A percentile compares a stretch with the other conserved stretches of the same genome.
These are phyloP conservation scores for Cercospora brassicicola DNA, from an alignment of 2,329 filamentous ascomycete genomes.

Conservation along the genomic window DNA sequence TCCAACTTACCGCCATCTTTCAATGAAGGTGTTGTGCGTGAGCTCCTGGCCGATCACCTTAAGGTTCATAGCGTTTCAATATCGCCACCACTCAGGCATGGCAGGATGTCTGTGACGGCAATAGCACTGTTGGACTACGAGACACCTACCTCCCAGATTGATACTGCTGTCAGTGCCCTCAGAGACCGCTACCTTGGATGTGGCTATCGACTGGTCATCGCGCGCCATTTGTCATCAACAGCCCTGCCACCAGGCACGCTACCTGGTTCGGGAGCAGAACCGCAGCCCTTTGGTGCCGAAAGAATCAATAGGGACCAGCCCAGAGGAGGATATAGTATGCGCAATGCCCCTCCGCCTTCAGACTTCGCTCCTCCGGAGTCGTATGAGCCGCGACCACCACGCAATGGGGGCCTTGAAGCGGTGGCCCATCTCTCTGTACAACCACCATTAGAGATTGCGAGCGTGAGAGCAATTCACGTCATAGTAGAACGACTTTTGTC, in stretches of 20 bases:
- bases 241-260: conserved; percentile 19
- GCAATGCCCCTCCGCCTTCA: conserved; percentile 50
- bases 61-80: conserved; percentile 33
- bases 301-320: conserved; percentile 26
- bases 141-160: conserved; percentile 79
- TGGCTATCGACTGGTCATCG: conserved; percentile 77
- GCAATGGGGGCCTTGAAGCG: conserved; percentile 17
- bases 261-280: conserved; percentile 15
- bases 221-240: conserved; percentile 75
- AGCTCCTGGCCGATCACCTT: conserved; percentile 29
- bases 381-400: conserved; percentile 52
- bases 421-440: conserved; percentile 52
- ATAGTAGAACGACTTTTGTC: conserved; percentile 77
- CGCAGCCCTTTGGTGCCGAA: conserved; percentile 37
- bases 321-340: conserved; percentile 44
- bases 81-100: conserved; percentile 19
- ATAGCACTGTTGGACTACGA: conserved; percentile 80
- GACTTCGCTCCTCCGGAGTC: conserved; percentile 74
- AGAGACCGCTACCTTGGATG: conserved; percentile 84
- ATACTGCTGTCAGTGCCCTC: conserved; percentile 71
- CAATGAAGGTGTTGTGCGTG: conserved; percentile 64
- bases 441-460: conserved; percentile 73
- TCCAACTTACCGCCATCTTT: conserved; percentile 56
- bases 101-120: conserved; percentile 69
- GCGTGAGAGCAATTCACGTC: conserved; percentile 81